Evolutionary conservation across 2,329 filamentous ascomycete species (phyloP).

Genomic region (Byssoonygena ceratinophila): DNA sequence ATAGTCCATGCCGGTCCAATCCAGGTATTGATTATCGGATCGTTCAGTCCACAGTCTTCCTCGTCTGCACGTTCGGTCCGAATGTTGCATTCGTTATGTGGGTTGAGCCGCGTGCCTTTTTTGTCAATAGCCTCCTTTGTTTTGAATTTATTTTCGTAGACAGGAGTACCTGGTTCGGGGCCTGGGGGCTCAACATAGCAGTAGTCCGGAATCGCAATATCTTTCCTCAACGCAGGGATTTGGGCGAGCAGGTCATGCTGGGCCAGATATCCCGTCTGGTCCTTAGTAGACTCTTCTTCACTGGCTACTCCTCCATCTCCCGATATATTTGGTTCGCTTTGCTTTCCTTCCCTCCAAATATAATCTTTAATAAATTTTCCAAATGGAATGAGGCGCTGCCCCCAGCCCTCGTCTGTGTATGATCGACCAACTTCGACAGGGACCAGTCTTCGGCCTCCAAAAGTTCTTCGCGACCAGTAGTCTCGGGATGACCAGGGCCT

Average conservation of each 20-base stretch:
- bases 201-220: constrained; percentile 73
- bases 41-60: constrained; percentile 21
- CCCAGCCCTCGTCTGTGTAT: constrained; percentile 79
- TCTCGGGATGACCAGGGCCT: constrained; percentile 60
- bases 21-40: constrained; percentile 79
- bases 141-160: constrained; percentile 32
- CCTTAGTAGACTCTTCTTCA: constrained; percentile 9
- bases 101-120: constrained; percentile 17
- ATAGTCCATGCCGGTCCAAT: constrained; percentile 80
- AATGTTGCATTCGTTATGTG: constrained; percentile 8
- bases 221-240: constrained; percentile 62
- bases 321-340: background rate
- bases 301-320: background rate
- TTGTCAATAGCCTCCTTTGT: constrained; percentile 27
- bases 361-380: constrained; percentile 56
- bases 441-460: constrained; percentile 66
- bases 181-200: constrained; percentile 62
- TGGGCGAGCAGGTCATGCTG: constrained; percentile 82
- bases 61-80: constrained; percentile 10
- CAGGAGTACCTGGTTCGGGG: constrained; percentile 41
- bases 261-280: constrained; percentile 64
- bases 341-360: constrained; percentile 35
- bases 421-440: constrained; percentile 77
- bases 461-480: constrained; percentile 65
- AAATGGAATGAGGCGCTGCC: constrained; percentile 69